Conservation (phyloP, 176 grass and related monocot genomes). For the Zoysia japonica region DNA sequence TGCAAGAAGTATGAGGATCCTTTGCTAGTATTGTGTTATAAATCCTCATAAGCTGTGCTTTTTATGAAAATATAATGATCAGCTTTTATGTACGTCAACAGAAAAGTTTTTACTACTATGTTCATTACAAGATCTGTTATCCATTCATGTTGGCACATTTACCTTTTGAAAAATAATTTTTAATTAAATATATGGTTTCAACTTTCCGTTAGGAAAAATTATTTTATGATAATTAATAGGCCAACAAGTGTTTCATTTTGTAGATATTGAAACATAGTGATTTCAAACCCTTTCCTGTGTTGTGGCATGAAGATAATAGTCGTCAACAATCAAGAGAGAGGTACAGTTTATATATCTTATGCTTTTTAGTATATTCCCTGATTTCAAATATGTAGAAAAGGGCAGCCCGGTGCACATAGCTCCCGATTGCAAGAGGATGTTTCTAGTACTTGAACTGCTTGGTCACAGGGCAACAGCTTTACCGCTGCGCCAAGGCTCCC, state of each 20-base stretch:
- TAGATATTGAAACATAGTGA: conserved; percentile 85
- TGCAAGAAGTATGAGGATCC: neutral
- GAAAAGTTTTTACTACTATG: neutral
- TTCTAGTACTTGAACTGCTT: no score
- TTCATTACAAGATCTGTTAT: neutral
- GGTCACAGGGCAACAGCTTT: no score
- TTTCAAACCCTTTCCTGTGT: conserved; percentile 86
- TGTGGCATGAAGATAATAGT: conserved; percentile 96
- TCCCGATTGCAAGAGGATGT: no score
- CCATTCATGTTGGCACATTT: neutral
- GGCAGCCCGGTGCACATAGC: no score
- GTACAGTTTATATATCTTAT: conserved; percentile 43
- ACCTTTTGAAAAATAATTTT: neutral
- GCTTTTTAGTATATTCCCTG: neutral
- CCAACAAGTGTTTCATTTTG: conserved; percentile 41
- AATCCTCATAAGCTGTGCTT: neutral
- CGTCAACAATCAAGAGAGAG: conserved; percentile 79
- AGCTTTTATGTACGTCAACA: conserved; percentile 9
- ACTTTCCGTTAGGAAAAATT: neutral
- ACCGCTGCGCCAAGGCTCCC: no score
- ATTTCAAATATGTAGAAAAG: neutral
- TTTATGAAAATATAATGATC: neutral
- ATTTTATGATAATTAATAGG: conserved; percentile 35
- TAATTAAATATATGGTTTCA: neutral
- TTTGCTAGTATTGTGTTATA: neutral